Conservation (phyloP, 345 rosid genomes). For the Aquilaria malaccensis region DNA sequence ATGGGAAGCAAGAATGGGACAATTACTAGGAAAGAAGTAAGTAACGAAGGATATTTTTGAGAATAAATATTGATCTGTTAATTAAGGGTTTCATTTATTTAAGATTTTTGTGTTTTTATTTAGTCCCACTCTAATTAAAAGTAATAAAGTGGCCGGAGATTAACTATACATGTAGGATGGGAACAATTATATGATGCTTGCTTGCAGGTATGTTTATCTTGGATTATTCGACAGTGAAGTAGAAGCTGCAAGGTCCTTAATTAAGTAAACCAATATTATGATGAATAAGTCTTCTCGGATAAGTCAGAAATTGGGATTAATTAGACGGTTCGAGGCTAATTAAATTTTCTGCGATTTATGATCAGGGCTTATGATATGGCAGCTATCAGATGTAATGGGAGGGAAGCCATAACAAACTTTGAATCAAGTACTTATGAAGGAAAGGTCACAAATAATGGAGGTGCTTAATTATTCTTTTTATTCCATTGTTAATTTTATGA, state of each 20-base stretch:
- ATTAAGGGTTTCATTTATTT: conserved; percentile 3
- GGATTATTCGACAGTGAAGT: conserved; percentile 47
- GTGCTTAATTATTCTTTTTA: conserved; percentile 14
- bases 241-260: conserved; percentile 51
- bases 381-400: conserved; percentile 42
- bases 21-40: conserved; percentile 56
- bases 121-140: background rate
- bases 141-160: background rate
- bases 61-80: background rate
- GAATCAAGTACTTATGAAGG: conserved; percentile 32
- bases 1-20: conserved; percentile 61
- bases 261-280: background rate
- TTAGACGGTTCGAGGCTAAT: background rate
- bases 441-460: conserved; percentile 21
- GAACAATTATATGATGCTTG: conserved; percentile 12
- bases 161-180: background rate
- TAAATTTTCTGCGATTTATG: conserved; percentile 6
- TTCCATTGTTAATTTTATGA: background rate
- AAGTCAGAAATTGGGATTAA: background rate
- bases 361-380: conserved; percentile 58
- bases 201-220: conserved; percentile 48
- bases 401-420: conserved; percentile 54
- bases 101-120: background rate
- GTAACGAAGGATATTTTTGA: conserved; percentile 4
- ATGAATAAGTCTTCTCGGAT: background rate